Evolutionary conservation across 805 yeast species (phyloP).

Genomic region (Huiozyma sinensis): DNA sequence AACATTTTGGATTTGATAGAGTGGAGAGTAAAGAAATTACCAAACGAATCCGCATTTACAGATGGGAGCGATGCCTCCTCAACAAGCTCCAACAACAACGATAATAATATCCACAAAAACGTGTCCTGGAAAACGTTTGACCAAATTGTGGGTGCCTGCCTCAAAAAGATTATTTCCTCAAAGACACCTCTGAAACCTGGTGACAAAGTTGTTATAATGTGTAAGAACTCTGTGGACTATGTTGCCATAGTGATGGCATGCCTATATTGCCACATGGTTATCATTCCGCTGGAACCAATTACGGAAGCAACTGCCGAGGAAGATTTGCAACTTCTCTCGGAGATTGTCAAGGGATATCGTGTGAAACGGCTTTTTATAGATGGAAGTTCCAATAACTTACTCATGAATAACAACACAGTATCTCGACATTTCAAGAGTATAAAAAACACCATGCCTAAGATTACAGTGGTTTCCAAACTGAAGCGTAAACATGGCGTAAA

Average conservation of each 20-base stretch:
- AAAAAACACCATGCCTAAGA: constrained; percentile 20
- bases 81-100: constrained; percentile 19
- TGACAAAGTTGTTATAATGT: constrained; percentile 67
- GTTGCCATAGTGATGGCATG: constrained; percentile 80
- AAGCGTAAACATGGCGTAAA: constrained; percentile 18
- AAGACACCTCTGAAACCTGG: constrained; percentile 59
- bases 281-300: constrained; percentile 67
- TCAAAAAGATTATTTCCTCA: constrained; percentile 53
- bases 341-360: constrained; percentile 58
- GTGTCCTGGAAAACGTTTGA: constrained; percentile 79
- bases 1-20: constrained; percentile 65
- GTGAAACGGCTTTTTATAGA: constrained; percentile 68
- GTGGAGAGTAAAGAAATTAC: constrained; percentile 62
- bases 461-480: constrained; percentile 24
- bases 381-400: constrained; percentile 18
- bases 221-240: constrained; percentile 79
- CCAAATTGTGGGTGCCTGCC: constrained; percentile 60
- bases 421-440: constrained; percentile 18
- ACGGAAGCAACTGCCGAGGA: constrained; percentile 58
- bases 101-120: constrained; percentile 39
- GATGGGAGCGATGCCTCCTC: constrained; percentile 27
- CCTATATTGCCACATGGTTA: constrained; percentile 51
- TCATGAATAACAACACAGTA: constrained; percentile 17
- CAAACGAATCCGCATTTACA: constrained; percentile 71
- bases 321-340: constrained; percentile 57